Conservation (phyloP, 768 basidiomycete genomes). For the Clathrus columnatus region DNA sequence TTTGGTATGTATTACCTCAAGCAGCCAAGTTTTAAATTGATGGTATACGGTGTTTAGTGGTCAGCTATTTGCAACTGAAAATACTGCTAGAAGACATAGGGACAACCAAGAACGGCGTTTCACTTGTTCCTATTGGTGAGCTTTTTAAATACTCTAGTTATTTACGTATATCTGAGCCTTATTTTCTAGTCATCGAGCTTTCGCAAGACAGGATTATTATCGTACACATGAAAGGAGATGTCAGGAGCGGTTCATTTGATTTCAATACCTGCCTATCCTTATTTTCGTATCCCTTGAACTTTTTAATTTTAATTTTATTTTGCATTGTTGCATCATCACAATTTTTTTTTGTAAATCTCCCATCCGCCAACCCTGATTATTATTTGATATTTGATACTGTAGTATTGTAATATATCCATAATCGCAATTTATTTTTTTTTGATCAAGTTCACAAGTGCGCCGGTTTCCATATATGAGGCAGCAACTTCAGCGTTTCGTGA, state of each 20-base stretch:
- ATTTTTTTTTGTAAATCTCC: background rate
- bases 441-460: background rate
- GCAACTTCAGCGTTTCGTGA: background rate
- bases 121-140: background rate
- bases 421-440: background rate
- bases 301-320: too few relatives aligned
- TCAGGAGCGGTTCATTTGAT: background rate
- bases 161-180: background rate
- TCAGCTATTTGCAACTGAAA: background rate
- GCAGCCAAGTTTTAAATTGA: background rate
- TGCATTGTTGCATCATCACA: background rate
- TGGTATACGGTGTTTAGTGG: background rate
- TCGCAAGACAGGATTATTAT: background rate
- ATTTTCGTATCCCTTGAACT: background rate
- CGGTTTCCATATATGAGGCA: background rate
- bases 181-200: background rate
- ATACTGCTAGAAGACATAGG: background rate
- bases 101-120: background rate
- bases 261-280: too few relatives aligned
- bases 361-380: background rate
- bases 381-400: background rate
- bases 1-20: background rate
- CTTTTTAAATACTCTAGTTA: background rate
- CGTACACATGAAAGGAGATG: background rate
- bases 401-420: background rate